Percentiles rank a stretch among this genome's conserved stretches.
These are phyloP conservation scores for Xylaria arbuscula DNA, from an alignment of 2,329 filamentous ascomycete genomes.

Conservation along the genomic window DNA sequence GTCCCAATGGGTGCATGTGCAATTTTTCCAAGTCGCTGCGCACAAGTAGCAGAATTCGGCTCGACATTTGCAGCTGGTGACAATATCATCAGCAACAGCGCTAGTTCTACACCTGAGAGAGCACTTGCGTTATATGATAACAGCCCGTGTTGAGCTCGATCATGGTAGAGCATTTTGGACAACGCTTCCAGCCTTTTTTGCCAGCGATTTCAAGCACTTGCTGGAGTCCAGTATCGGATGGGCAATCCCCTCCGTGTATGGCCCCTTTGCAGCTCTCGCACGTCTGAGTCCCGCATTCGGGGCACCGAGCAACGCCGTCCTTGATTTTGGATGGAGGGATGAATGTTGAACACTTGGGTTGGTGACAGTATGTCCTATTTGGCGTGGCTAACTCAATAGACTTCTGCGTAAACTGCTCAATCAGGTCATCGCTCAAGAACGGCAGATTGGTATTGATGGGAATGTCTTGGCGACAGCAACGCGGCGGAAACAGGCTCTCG, in stretches of 20 bases:
- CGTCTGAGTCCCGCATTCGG: constrained; percentile 56
- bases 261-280: constrained; percentile 63
- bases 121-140: constrained; percentile 66
- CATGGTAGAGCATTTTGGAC: constrained; percentile 57
- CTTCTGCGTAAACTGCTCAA: constrained; percentile 56
- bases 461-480: constrained; percentile 61
- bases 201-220: constrained; percentile 55
- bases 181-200: constrained; percentile 63
- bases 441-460: constrained; percentile 49
- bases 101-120: constrained; percentile 16
- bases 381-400: constrained; percentile 60
- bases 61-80: constrained; percentile 37
- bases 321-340: constrained; percentile 53
- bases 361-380: constrained; percentile 64
- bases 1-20: constrained; percentile 54
- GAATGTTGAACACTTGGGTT: constrained; percentile 58
- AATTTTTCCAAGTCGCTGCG: constrained; percentile 41
- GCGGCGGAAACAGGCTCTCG: constrained; percentile 65
- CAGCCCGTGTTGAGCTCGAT: constrained; percentile 65
- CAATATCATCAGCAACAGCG: constrained; percentile 5
- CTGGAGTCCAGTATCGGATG: constrained; percentile 55
- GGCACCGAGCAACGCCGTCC: constrained; percentile 55
- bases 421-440: constrained; percentile 53
- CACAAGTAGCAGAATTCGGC: constrained; percentile 43
- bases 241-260: constrained; percentile 61